phyloP scores from a whole-genome alignment of 1,139 yeast species.

The Sugiyamaella grinbergsii region DNA sequence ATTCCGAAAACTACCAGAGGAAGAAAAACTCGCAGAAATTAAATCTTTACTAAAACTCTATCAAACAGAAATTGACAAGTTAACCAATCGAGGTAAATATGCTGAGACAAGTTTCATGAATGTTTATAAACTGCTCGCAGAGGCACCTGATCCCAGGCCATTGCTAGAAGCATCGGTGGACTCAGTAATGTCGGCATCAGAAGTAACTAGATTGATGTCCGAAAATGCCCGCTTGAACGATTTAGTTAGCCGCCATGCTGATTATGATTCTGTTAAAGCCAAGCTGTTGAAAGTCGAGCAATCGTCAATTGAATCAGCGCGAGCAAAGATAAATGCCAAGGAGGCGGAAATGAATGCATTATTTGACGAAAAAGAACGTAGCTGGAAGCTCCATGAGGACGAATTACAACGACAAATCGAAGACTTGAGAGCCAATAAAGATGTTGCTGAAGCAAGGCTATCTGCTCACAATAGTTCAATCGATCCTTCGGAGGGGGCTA shows the following conservation, averaged over 20 bases:
- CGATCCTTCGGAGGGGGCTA: constrained; percentile 29
- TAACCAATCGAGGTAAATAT: constrained; percentile 74
- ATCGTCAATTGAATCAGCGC: constrained; percentile 37
- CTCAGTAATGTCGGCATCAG: constrained; percentile 61
- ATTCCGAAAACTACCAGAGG: constrained; percentile 70
- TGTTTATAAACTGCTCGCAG: constrained; percentile 73
- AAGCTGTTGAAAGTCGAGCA: constrained; percentile 58
- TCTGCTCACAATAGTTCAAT: constrained; percentile 28
- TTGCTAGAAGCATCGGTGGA: constrained; percentile 71
- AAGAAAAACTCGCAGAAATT: constrained; percentile 64
- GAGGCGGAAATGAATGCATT: constrained; percentile 44
- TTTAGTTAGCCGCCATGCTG: constrained; percentile 66
- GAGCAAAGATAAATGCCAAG: constrained; percentile 42
- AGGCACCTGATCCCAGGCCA: constrained; percentile 93
- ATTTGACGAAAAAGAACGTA: constrained; percentile 48
- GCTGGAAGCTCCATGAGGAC: constrained; percentile 49
- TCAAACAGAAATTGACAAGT: constrained; percentile 82
- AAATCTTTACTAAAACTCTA: constrained; percentile 74
- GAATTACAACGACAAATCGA: constrained; percentile 47
- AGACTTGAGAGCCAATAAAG: constrained; percentile 40
- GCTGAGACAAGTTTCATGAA: constrained; percentile 75
- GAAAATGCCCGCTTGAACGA: constrained; percentile 62
- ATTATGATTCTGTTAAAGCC: constrained; percentile 73
- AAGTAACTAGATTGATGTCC: constrained; percentile 53
- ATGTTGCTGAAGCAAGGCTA: constrained; percentile 38